Evolutionary conservation across 768 basidiomycete genomes (phyloP).

Genomic region (Mycena vitilis): DNA sequence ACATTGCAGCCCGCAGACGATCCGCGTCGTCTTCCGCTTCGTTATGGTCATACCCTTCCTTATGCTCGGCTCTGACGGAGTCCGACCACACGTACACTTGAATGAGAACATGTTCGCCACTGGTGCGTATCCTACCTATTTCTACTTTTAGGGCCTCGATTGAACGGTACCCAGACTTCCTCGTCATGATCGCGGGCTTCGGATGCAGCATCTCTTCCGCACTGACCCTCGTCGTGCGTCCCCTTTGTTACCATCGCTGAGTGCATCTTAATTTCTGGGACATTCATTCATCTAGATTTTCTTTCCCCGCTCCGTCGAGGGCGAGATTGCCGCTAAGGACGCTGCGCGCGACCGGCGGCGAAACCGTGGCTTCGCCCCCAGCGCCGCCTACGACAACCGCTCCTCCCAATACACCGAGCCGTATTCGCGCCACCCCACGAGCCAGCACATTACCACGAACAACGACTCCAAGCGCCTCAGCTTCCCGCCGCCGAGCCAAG

Average conservation of each 20-base stretch:
- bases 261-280: background rate
- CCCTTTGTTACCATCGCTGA: background rate
- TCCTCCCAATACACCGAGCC: slow-evolving; percentile 10
- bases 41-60: slow-evolving; percentile 74
- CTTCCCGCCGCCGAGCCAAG: slow-evolving; percentile 16
- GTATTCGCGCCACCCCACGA: background rate
- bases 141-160: background rate
- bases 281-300: slow-evolving; percentile 82
- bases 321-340: slow-evolving; percentile 68
- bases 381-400: background rate
- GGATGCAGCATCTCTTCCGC: slow-evolving; percentile 77
- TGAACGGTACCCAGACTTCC: slow-evolving; percentile 58
- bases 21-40: slow-evolving; percentile 80
- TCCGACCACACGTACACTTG: slow-evolving; percentile 68
- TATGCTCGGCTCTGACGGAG: slow-evolving; percentile 77
- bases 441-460: background rate
- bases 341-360: slow-evolving; percentile 55
- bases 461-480: background rate
- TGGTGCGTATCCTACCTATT: slow-evolving; percentile 49
- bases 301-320: slow-evolving; percentile 82
- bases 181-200: slow-evolving; percentile 67
- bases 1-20: slow-evolving; percentile 54
- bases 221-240: slow-evolving; percentile 76
- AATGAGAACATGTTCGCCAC: slow-evolving; percentile 71
- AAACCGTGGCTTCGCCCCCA: slow-evolving; percentile 41